These are phyloP conservation scores for Epichloe brachyelytri DNA, from an alignment of 2,329 filamentous ascomycete genomes.

Conservation along the genomic window DNA sequence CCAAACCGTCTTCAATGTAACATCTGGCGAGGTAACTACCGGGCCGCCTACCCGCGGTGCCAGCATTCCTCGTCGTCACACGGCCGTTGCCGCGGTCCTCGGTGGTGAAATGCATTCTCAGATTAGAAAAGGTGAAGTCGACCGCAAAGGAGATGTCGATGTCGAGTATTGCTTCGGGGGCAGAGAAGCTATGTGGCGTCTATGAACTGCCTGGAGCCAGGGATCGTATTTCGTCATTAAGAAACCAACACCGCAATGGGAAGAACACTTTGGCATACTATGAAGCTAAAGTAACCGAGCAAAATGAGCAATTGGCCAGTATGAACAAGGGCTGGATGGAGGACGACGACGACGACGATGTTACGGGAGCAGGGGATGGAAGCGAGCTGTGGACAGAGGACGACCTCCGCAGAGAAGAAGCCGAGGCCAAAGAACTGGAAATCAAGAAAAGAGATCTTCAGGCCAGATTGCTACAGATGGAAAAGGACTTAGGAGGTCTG, in stretches of 20 bases:
- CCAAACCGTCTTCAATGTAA: constrained; percentile 54
- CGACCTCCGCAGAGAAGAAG: constrained; percentile 55
- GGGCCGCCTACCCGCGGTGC: constrained; percentile 31
- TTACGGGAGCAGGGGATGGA: constrained; percentile 37
- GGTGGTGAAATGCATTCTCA: constrained; percentile 77
- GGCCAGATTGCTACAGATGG: constrained; percentile 37
- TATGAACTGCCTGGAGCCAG: constrained; percentile 71
- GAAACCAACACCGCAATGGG: constrained; percentile 58
- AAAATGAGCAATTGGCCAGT: constrained; percentile 57
- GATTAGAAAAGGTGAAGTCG: constrained; percentile 47
- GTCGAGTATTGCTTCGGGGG: constrained; percentile 79
- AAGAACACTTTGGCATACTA: constrained; percentile 65
- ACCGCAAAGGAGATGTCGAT: constrained; percentile 57
- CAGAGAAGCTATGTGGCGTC: constrained; percentile 79
- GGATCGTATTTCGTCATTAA: constrained; percentile 61
- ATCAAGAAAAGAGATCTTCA: constrained; percentile 43
- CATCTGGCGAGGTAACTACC: constrained; percentile 48
- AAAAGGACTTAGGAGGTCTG: constrained; percentile 42
- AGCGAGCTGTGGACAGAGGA: constrained; percentile 48
- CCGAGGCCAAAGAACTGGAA: constrained; percentile 46
- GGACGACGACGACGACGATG: constrained; percentile 40
- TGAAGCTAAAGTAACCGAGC: constrained; percentile 66
- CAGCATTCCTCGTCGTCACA: constrained; percentile 53
- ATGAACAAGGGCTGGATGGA: constrained; percentile 55
- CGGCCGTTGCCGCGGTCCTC: constrained; percentile 79